Evolutionary conservation across 345 rosid species (phyloP), one percentile per base, ranked within the genome.

Genomic region (Brassica rapa): DNA sequence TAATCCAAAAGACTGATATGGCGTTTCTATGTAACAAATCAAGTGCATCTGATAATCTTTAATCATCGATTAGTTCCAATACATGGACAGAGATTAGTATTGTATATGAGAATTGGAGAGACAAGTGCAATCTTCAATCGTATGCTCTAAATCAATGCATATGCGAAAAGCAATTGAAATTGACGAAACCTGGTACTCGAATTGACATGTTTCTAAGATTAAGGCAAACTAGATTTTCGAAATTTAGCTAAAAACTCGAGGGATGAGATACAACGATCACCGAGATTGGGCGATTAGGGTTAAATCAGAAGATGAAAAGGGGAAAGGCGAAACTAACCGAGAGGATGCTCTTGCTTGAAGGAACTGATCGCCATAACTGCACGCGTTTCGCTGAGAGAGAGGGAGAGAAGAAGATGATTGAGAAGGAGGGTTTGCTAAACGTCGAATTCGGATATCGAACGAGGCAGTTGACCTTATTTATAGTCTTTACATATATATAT

Each of bases 341-440:
- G 93, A 35, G 98, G 98, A 59, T 92, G 97, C 77, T 94, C 98
- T 84, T 85, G 78, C 87, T 94, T 91, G 87, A 92, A 94, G 39
- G 89, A 89, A 83, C 88, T 89, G 69, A 80, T 88, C 10, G 95
- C 90, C 98, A 94, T 94, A 69, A 4, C 32, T 30, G 30, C 25
- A 39, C 8, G 43, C 33, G 59, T 62, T 33, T 70, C 82, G 83
- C 76, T 74, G 64, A 73, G 39, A 49, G 59, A 61, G 46, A 3
- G 11, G 55, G 33, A 7, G 0, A 46, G 32, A 65, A 14, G 32
- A 41, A 41, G 60, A n/a, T 6, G 8, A 15, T 64, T 9, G 32
- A 14, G 16, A 6, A 57, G 62, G 14, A 30, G 66, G 56, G 32
- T 66, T 66, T 66, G 70, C 8, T 21, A 60, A 35, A 64, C 66